Base-by-base conservation (phyloP, 192 early-diverging fungal species). In the Entomortierella beljakovae region DNA sequence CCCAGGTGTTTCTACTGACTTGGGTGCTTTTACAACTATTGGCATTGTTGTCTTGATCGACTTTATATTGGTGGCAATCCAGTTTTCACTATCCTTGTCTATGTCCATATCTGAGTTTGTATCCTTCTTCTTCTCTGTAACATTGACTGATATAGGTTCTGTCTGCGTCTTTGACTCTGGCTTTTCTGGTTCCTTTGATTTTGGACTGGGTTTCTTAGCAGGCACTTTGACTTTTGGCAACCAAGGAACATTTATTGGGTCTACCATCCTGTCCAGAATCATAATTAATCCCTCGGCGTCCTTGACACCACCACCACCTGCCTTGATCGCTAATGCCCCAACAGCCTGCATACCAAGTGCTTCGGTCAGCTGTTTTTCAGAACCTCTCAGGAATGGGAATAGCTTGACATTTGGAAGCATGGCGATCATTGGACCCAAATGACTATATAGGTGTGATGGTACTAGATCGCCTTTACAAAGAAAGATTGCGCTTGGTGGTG, bases 11-110 rank as follows among this genome's bases (percentile, higher is more conserved):
- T 20, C 35, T 8, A 32, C 52, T 18, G 57, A 56, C 13, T 69
- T 63, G 2, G 62, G 55, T 13, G 67, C 54, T 32, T 69, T 77
- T 32, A 53, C 55, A n/a, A 69, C 49, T 43, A 79, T 79, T 4
- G 75, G 75, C 75, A 70, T 69, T 15, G 59, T 65, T 0, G 75
- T 65, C 61, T 70, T 64, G 28, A 79, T 35, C 6, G 56, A 48
- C 31, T 79, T 69, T 20, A 79, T 79, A 16, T 65, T 79, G 7
- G 75, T 79, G 5, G 68, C 23, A 22, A 79, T 70, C 29, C 31
- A 48, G 4, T 25, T 60, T 35, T 35, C 40, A 20, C 16, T 33
- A 33, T 32, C n/a, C 20, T 23, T 56, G 20, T 20, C 20, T 3
- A 15, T 46, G 15, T 15, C 43, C 20, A 20, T 10, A 16, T 20